Evolutionary conservation across 805 yeast genomes (phyloP), one percentile per base, ranked within the genome.

Genomic region (Kuraishia cidri): DNA sequence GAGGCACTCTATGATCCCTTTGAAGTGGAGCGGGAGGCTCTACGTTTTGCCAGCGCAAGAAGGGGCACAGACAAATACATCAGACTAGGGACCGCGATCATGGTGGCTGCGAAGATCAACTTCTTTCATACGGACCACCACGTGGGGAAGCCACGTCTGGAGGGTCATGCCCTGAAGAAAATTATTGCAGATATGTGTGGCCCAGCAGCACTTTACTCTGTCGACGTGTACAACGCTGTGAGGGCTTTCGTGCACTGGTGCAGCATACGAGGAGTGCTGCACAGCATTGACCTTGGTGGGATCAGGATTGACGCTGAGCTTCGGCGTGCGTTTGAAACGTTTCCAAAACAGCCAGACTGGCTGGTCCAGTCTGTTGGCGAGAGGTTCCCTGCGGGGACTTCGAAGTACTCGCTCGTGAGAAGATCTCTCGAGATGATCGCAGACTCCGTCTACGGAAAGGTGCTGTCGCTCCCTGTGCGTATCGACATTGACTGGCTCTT

Each of bases 111-210:
- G 12, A 69, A 68, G 39, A 56, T 71, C 38, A 68, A 70, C 43
- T 72, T 70, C 41, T 55, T 70, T 35, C 77, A 71, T 38, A 67
- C 76, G 1, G 77, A 72, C 44, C 79, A 72, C 43, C 72, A 65
- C 45, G 62, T 67, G 13, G 65, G 72, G 14, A 33, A 45, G 17
- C 66, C 72, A n/a, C 59, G 55, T 32, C 46, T 70, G 14, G 74
- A 69, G 35, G 74, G 75, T 1, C 38, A 44, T 26, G 64, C 58
- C 39, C 48, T 72, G 53, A 54, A 58, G 24, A 50, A 55, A 30
- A 56, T 57, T 21, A 58, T 69, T 28, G 40, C 40, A 14, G 52
- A 56, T 26, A 55, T 60, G 34, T 67, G 58, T 36, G 74, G 72
- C 5, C 48, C 41, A 4, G 63, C 53, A 3, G 60, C 64, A 0